Base-by-base conservation (phyloP, 768 basidiomycete species). In the Russula olivacea region DNA sequence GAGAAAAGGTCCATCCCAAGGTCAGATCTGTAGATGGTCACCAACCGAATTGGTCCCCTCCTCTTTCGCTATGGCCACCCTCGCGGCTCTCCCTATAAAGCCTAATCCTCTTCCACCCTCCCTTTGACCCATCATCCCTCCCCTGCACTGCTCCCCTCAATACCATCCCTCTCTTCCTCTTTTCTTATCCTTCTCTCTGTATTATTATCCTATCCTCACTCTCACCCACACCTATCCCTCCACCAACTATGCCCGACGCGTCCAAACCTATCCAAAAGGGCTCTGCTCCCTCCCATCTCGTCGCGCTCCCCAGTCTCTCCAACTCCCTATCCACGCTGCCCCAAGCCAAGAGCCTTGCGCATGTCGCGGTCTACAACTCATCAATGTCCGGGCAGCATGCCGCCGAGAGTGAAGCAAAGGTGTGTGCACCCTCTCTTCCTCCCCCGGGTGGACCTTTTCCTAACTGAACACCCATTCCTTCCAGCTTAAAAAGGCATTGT, bases 361-460 rank as follows among this genome's bases (percentile, higher is more conserved):
- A 78, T 68, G 79, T 91, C 32, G 76, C 83, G 0, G 76, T 91
- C 1, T 88, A 91, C 73, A 83, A 82, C 1, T 81, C 77, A 69
- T 71, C 73, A 64, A 74, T 87, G 85, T 87, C 86, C 70, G 82
- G 84, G 1, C 81, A 83, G 61, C 81, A 82, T 40, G 82, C 83
- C 38, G 82, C 84, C 5, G 83, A 88, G 73, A 88, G 88, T 68
- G 84, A 90, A 74, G 87, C 86, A 45, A 88, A 90, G 81, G 88
- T 88, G 47, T 61, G 75, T 70, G 30, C 38, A 12, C 23, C 38
- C 30, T 45, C 61, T 48, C 49, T 30, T 14, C 14, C 36, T 17
- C 21, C n/a, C 51, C n/a, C 40, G 19, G 4, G n/a, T 12, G 10
- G 3, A 15, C 2, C 1, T 34, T 48, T 23, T 23, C 21, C 48